Conservation (phyloP, 306 rosid genomes). For the Quercus variabilis region DNA sequence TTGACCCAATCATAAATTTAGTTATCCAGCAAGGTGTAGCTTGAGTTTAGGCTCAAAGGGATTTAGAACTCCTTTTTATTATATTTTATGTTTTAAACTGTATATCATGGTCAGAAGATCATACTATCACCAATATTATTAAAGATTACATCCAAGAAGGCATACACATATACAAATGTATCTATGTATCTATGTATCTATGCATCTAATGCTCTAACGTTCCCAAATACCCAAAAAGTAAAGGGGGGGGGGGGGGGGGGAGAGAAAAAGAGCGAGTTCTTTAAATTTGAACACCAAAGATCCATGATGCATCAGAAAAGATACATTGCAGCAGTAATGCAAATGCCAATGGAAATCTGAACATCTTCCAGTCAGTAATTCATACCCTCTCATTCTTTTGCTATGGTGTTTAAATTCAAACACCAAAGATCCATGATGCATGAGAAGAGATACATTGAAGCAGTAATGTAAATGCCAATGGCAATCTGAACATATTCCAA, state of each 20-base stretch:
- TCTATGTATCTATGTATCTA: background rate
- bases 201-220: background rate
- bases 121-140: background rate
- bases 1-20: background rate
- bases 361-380: background rate
- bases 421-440: background rate
- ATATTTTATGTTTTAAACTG: background rate
- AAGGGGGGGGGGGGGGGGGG: no score
- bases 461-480: background rate
- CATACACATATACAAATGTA: background rate
- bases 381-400: background rate
- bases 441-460: background rate
- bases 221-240: background rate
- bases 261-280: background rate
- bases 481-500: constrained; percentile 8
- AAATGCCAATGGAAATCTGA: background rate
- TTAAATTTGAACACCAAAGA: background rate
- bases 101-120: background rate
- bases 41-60: background rate
- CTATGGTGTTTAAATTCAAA: background rate
- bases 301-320: background rate
- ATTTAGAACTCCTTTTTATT: background rate
- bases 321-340: background rate
- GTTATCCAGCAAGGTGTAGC: background rate
- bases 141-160: background rate